These are phyloP conservation scores for Colletotrichum gloeosporioides DNA, from an alignment of 2,329 filamentous ascomycete genomes.

Conservation along the genomic window DNA sequence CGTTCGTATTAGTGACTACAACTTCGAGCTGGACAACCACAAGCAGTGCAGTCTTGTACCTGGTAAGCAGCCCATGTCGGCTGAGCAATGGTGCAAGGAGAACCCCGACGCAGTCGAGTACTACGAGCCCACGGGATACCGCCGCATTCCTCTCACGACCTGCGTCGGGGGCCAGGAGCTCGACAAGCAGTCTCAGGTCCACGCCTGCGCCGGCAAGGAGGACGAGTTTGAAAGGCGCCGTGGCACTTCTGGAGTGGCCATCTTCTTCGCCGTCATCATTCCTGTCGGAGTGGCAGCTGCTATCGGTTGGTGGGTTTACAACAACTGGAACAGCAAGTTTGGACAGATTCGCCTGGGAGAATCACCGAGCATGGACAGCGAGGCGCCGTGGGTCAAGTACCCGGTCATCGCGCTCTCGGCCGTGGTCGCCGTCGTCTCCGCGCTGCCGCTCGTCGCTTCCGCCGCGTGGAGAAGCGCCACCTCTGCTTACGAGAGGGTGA, in stretches of 20 bases:
- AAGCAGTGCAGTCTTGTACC: constrained; percentile 79
- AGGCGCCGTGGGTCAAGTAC: constrained; percentile 80
- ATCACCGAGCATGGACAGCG: constrained; percentile 62
- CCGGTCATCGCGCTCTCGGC: constrained; percentile 78
- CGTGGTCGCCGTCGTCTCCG: constrained; percentile 61
- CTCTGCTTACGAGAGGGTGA: constrained; percentile 56
- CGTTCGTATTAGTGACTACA: constrained; percentile 74
- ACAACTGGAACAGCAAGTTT: constrained; percentile 87
- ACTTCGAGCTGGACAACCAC: constrained; percentile 81
- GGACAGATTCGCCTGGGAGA: constrained; percentile 92
- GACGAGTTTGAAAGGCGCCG: constrained; percentile 78
- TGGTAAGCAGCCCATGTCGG: constrained; percentile 68
- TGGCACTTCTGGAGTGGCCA: constrained; percentile 70
- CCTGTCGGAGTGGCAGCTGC: constrained; percentile 75
- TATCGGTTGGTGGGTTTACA: constrained; percentile 85
- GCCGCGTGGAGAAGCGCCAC: constrained; percentile 73
- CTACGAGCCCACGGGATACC: constrained; percentile 86
- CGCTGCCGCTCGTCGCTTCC: constrained; percentile 73
- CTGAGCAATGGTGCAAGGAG: constrained; percentile 55
- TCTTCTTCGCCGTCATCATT: constrained; percentile 86
- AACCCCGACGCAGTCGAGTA: constrained; percentile 78
- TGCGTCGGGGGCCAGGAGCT: constrained; percentile 78
- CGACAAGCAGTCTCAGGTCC: constrained; percentile 67
- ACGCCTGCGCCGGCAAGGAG: constrained; percentile 79
- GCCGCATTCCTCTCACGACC: constrained; percentile 87